Conservation (phyloP, 73 alveolate genomes). For the Loxodes magnus region DNA sequence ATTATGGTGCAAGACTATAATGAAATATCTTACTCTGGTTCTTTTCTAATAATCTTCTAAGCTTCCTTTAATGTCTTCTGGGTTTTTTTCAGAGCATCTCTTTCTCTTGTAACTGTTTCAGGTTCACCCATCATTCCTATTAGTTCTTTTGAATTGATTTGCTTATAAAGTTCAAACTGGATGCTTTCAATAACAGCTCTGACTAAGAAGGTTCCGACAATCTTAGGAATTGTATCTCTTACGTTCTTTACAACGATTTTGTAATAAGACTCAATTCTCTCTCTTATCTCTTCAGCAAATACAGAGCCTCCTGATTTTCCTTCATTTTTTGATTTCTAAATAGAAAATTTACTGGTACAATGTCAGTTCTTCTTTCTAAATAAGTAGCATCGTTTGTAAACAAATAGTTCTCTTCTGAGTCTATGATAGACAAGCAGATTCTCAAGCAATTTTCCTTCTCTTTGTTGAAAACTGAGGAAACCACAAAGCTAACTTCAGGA, state of each 20-base stretch:
- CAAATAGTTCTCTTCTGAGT: conserved; percentile 77
- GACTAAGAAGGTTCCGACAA: conserved; percentile 51
- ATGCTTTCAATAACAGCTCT: conserved; percentile 30
- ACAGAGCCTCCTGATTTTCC: conserved; percentile 6
- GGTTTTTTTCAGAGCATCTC: conserved; percentile 43
- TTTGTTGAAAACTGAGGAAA: conserved; percentile 31
- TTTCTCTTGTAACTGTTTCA: conserved; percentile 34
- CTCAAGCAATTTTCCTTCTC: conserved; percentile 62
- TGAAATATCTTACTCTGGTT: conserved; percentile 50
- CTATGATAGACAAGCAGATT: conserved; percentile 61
- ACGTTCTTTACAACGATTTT: conserved; percentile 56
- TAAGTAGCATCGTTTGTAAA: conserved; percentile 87
- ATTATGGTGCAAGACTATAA: too few relatives aligned
- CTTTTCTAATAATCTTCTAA: conserved; percentile 62
- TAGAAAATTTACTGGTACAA: too few relatives aligned
- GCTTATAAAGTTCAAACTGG: conserved; percentile 41
- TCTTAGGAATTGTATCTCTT: conserved; percentile 76
- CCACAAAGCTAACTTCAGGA: conserved; percentile 41
- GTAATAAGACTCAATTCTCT: conserved; percentile 59
- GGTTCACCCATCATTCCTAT: conserved; percentile 35
- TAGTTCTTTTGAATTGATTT: conserved; percentile 17
- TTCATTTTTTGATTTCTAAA: too few relatives aligned
- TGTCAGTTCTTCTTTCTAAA: conserved; percentile 25
- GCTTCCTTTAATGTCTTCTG: conserved; percentile 56
- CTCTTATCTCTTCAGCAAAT: conserved; percentile 58